phyloP scores from a whole-genome alignment of 805 yeast genomes.

The Hermanozyma aechmeae region DNA sequence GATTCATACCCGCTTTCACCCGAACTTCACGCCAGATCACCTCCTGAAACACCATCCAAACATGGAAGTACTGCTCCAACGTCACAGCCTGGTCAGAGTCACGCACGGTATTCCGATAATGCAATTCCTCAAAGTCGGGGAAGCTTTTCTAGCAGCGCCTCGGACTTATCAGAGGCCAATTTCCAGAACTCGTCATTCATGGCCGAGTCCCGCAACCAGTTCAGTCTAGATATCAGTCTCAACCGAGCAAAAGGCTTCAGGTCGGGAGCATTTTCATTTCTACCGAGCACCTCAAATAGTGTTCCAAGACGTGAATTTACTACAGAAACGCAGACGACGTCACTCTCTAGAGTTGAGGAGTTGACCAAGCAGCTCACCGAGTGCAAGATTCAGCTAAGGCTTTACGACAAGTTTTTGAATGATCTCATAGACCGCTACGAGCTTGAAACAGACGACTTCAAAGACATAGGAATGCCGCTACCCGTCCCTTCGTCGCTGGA shows the following conservation, averaged over 20 bases:
- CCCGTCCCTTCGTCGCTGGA: too few relatives aligned
- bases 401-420: slow-evolving; percentile 31
- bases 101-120: too few relatives aligned
- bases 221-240: slow-evolving; percentile 10
- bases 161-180: too few relatives aligned
- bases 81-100: too few relatives aligned
- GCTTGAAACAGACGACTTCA: too few relatives aligned
- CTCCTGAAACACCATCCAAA: too few relatives aligned
- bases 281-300: slow-evolving; percentile 4
- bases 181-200: slow-evolving; percentile 7
- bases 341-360: slow-evolving; percentile 5
- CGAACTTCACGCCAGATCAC: too few relatives aligned
- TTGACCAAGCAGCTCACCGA: slow-evolving; percentile 22
- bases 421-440: slow-evolving; percentile 20
- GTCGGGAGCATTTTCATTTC: slow-evolving; percentile 3
- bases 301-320: slow-evolving; percentile 5
- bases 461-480: too few relatives aligned
- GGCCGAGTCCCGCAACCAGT: slow-evolving; percentile 9
- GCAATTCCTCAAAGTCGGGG: too few relatives aligned
- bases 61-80: too few relatives aligned
- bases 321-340: slow-evolving; percentile 11
- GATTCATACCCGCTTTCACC: too few relatives aligned
- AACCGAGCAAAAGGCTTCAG: slow-evolving; percentile 8
- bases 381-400: slow-evolving; percentile 27
- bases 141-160: too few relatives aligned